Conservation (phyloP, 164 flowering plant genomes). For the Umbellularia californica region DNA sequence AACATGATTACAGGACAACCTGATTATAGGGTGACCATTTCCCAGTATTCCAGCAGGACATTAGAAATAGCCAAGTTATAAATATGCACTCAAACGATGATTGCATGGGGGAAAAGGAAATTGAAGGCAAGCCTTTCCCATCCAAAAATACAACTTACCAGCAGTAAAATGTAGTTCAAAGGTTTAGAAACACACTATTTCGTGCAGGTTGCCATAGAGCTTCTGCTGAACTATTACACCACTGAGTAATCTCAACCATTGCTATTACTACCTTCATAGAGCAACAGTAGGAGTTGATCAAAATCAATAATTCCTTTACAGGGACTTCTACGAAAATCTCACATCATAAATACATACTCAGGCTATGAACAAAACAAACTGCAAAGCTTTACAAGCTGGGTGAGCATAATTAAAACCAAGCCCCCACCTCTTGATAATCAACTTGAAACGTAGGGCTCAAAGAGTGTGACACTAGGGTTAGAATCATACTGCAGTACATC, state of each 20-base stretch:
- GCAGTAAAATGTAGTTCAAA: no score
- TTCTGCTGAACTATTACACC: not conserved
- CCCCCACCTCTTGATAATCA: not conserved
- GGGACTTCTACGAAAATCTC: not conserved
- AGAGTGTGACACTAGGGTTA: conserved; percentile 39
- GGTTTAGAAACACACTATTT: no score
- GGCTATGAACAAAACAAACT: not conserved
- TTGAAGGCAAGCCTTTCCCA: no score
- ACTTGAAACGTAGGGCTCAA: conserved; percentile 34
- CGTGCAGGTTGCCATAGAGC: no score
- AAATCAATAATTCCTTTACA: conserved; percentile 7
- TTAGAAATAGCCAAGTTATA: no score
- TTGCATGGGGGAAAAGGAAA: no score
- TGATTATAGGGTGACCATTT: no score
- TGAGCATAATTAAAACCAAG: conserved; percentile 1
- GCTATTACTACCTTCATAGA: not conserved
- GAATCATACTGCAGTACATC: conserved; percentile 70
- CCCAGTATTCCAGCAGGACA: no score
- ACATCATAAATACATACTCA: conserved; percentile 5
- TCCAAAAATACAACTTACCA: no score
- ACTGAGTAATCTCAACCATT: not conserved
- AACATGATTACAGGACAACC: no score
- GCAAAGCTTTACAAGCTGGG: conserved; percentile 9
- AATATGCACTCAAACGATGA: no score
- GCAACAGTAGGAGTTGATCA: not conserved